phyloP scores from a whole-genome alignment of 495 filamentous ascomycete genomes.

The Penicillium longicatenatum region DNA sequence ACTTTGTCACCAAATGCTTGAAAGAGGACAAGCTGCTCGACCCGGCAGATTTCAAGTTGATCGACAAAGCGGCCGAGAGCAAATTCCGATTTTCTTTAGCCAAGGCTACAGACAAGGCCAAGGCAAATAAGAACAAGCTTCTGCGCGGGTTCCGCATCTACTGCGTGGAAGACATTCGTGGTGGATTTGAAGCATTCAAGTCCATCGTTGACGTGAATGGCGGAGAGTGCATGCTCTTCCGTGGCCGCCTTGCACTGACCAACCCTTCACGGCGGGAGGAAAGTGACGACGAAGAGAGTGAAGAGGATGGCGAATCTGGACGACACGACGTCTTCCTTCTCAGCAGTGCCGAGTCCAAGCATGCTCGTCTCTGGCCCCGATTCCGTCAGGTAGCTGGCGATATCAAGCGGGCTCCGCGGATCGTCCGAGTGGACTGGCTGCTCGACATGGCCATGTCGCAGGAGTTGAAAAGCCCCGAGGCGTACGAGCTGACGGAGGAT shows the following conservation, averaged over 20 bases:
- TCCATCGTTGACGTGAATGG: conserved; percentile 87
- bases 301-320: conserved; percentile 58
- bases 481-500: conserved; percentile 55
- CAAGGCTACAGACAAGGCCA: conserved; percentile 66
- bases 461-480: conserved; percentile 62
- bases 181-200: conserved; percentile 80
- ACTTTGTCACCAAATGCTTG: conserved; percentile 79
- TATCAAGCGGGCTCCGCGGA: conserved; percentile 68
- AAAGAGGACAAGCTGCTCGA: conserved; percentile 59
- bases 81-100: conserved; percentile 67
- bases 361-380: conserved; percentile 74
- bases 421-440: conserved; percentile 87
- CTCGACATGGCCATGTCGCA: conserved; percentile 88
- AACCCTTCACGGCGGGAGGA: conserved; percentile 49
- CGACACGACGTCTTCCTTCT: conserved; percentile 78
- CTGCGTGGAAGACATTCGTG: conserved; percentile 73
- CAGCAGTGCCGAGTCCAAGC: conserved; percentile 61
- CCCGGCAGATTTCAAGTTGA: conserved; percentile 61
- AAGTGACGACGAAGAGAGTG: conserved; percentile 47
- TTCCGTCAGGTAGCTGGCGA: conserved; percentile 76
- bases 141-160: conserved; percentile 74
- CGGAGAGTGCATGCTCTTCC: conserved; percentile 76
- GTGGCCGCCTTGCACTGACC: conserved; percentile 63
- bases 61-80: conserved; percentile 70
- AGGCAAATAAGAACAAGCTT: conserved; percentile 71